phyloP scores from a whole-genome alignment of 306 rosid species.

The Spatholobus suberectus region DNA sequence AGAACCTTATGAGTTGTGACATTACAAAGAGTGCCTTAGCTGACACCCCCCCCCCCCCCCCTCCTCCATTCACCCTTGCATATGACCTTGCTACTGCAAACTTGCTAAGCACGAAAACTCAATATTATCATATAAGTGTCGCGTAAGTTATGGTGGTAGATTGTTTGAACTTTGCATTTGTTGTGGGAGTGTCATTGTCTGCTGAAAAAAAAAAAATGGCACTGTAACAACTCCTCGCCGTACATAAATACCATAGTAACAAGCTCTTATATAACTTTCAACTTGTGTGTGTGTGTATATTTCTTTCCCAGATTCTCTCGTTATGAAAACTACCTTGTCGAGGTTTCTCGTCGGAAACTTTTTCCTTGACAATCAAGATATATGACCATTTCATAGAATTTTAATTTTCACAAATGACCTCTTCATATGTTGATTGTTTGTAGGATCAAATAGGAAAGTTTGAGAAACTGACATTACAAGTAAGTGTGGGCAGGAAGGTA shows the following conservation, averaged over 20 bases:
- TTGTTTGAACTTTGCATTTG: not conserved
- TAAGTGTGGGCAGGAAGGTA: not conserved
- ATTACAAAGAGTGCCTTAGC: not conserved
- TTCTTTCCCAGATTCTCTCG: not conserved
- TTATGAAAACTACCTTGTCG: not conserved
- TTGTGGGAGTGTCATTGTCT: not conserved
- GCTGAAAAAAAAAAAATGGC: not conserved
- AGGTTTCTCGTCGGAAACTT: not conserved
- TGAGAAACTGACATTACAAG: conserved; percentile 18
- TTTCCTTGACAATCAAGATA: not conserved
- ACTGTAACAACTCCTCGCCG: not conserved
- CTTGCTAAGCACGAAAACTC: not conserved
- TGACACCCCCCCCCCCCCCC: too few relatives aligned
- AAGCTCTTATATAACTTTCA: too few relatives aligned
- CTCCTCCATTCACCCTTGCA: too few relatives aligned
- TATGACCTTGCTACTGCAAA: too few relatives aligned
- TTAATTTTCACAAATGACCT: not conserved
- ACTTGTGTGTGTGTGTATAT: too few relatives aligned
- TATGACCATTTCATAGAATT: not conserved
- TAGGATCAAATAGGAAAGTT: not conserved
- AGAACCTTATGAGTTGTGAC: not conserved
- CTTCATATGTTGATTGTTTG: not conserved
- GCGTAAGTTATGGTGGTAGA: not conserved
- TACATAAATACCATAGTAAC: too few relatives aligned
- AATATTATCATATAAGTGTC: not conserved